Conservation (phyloP, 495 filamentous ascomycete species). For the Penicillium longicatenatum region DNA sequence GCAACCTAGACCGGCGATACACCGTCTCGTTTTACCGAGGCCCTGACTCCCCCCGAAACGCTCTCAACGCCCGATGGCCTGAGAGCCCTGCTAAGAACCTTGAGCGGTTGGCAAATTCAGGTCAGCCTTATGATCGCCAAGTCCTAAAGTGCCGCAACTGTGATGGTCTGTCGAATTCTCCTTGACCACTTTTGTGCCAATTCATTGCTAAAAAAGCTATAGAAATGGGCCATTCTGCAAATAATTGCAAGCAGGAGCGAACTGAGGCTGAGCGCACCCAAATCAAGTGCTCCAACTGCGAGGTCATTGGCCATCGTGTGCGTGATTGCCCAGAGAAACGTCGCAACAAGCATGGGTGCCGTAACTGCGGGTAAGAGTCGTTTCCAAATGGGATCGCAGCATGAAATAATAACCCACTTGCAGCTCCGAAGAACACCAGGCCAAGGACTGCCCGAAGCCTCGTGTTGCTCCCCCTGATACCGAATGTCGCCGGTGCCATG, state of each 20-base stretch:
- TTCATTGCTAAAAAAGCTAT: not conserved
- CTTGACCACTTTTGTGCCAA: not conserved
- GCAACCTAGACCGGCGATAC: conserved; percentile 74
- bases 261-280: conserved; percentile 46
- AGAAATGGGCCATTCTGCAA: conserved; percentile 75
- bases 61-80: conserved; percentile 66
- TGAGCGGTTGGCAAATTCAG: conserved; percentile 71
- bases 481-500: conserved; percentile 77
- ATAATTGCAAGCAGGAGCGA: conserved; percentile 65
- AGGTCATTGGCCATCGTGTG: conserved; percentile 67
- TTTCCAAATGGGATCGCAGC: not conserved
- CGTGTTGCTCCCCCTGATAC: conserved; percentile 65
- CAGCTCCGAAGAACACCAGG: conserved; percentile 58
- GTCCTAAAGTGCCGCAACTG: conserved; percentile 73
- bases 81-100: conserved; percentile 66
- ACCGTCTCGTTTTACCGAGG: conserved; percentile 68
- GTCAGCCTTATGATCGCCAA: conserved; percentile 65
- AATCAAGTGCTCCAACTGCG: conserved; percentile 78
- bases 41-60: conserved; percentile 63
- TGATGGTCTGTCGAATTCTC: conserved; percentile 42
- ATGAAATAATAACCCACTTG: conserved; percentile 17
- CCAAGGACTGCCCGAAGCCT: conserved; percentile 68
- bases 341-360: conserved; percentile 67
- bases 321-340: conserved; percentile 66
- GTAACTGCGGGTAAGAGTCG: conserved; percentile 71